Conservation (phyloP, 352 stramenopile species). For the Chrysophaeum taylorii region DNA sequence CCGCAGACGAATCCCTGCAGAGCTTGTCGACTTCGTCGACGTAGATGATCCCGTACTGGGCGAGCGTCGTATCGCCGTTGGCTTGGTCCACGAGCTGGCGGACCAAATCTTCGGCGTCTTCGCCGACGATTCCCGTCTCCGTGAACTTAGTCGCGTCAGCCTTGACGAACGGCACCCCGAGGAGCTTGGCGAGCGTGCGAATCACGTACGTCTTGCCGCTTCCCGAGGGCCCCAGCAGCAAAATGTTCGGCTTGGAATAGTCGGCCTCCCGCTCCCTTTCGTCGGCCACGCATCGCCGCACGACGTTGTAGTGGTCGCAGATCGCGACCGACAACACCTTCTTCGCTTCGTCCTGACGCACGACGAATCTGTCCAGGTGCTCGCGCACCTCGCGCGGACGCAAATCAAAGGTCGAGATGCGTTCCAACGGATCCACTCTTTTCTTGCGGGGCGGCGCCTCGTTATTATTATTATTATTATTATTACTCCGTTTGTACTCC, state of each 20-base stretch:
- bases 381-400: conserved; percentile 9
- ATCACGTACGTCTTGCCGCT: conserved; percentile 13
- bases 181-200: background rate
- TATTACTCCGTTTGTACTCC: too few relatives aligned
- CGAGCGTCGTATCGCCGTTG: conserved; percentile 4
- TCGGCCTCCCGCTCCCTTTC: background rate
- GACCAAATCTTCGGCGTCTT: conserved; percentile 11
- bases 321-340: conserved; percentile 8
- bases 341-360: conserved; percentile 10
- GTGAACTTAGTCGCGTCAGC: conserved; percentile 15
- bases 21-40: conserved; percentile 16
- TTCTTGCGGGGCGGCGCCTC: too few relatives aligned
- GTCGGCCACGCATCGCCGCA: background rate
- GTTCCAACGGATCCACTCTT: background rate
- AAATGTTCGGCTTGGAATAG: conserved; percentile 11
- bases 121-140: conserved; percentile 16
- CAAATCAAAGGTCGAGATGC: conserved; percentile 4
- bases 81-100: conserved; percentile 7
- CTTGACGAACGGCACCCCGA: conserved; percentile 13
- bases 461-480: too few relatives aligned
- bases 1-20: background rate
- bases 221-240: background rate
- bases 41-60: conserved; percentile 13
- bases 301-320: conserved; percentile 18
- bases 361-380: conserved; percentile 7